Base-by-base conservation (phyloP, 805 yeast species). In the Metschnikowia similis region DNA sequence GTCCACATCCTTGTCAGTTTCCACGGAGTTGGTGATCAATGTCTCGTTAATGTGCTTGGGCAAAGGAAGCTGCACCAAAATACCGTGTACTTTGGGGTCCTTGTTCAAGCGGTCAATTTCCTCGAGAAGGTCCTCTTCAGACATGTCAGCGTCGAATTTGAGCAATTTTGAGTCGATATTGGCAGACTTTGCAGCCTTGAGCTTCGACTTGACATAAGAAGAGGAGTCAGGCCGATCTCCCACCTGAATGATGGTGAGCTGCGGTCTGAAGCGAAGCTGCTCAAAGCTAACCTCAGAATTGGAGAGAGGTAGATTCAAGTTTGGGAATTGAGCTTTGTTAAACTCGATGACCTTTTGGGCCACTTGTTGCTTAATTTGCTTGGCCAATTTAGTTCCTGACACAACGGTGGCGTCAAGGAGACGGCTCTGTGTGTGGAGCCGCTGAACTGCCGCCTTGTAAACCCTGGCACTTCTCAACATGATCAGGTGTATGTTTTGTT, bases 151-250 rank as follows among this genome's bases (percentile, higher is more conserved):
- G 35, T 83, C 82, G 53, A 89, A 79, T 56, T 82, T 84, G 57
- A 84, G 65, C 51, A 88, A 72, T 26, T 76, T 77, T 51, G 94
- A 89, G 35, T 71, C 72, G 50, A 94, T 85, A 51, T 85, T 84
- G 30, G 96, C 91, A 54, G 88, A 91, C 43, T 79, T 73, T 32
- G 96, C 96, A 11, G 97, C 96, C 72, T 87, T 90, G 57, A 88
- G 76, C 70, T 92, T 92, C 85, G 91, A 88, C 55, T 85, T 81
- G 48, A 92, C 97, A 70, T 92, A 92, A 9, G 96, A 88, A 11
- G 88, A 80, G 2, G 96, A 88, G 65, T 92, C 99, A 30, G 92
- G 92, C 54, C 97, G 79, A 46, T 75, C 77, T 39, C 98, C 97
- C 32, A 92, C 95, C 70, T 92, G 98, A 52, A 92, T 75, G 58